Conservation (phyloP, 108 stramenopile genomes). For the Nitzschia sp. region DNA sequence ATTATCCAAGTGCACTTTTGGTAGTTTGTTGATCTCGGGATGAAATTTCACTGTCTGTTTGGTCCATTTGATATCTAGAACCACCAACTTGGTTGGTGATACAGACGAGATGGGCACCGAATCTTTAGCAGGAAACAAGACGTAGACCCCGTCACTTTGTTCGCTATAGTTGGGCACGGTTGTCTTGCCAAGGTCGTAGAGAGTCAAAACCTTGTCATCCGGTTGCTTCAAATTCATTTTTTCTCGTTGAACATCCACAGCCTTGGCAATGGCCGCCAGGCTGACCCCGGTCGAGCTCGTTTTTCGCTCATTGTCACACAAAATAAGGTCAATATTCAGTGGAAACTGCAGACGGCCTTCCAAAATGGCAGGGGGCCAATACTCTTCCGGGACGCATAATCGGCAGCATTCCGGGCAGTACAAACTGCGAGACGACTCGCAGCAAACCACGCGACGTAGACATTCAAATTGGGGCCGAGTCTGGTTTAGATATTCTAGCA, state of each 20-base stretch:
- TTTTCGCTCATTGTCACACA: conserved; percentile 61
- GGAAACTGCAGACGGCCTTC: conserved; percentile 42
- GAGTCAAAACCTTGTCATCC: not conserved
- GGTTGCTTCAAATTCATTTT: conserved; percentile 5
- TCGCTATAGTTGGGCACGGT: not conserved
- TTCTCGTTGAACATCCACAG: conserved; percentile 3
- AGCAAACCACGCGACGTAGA: conserved; percentile 45
- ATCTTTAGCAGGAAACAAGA: conserved; percentile 62
- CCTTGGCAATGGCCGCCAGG: conserved; percentile 42
- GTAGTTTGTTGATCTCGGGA: conserved; percentile 40
- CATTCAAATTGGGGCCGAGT: not conserved
- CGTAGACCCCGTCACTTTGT: conserved; percentile 30
- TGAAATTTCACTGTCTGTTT: conserved; percentile 28
- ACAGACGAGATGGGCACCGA: conserved; percentile 65
- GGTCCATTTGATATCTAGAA: conserved; percentile 80
- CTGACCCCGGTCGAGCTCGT: conserved; percentile 65
- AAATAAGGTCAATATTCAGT: conserved; percentile 63
- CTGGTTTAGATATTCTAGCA: conserved; percentile 6
- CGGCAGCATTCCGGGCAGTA: conserved; percentile 73
- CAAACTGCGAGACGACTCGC: conserved; percentile 59
- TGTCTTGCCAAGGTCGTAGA: not conserved
- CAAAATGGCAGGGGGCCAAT: conserved; percentile 44
- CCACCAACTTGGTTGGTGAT: conserved; percentile 50
- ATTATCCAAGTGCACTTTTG: conserved; percentile 63
- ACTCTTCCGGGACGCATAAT: conserved; percentile 54